Evolutionary conservation across 2,329 filamentous ascomycete species (phyloP).

Genomic region (Cytospora chrysosperma): DNA sequence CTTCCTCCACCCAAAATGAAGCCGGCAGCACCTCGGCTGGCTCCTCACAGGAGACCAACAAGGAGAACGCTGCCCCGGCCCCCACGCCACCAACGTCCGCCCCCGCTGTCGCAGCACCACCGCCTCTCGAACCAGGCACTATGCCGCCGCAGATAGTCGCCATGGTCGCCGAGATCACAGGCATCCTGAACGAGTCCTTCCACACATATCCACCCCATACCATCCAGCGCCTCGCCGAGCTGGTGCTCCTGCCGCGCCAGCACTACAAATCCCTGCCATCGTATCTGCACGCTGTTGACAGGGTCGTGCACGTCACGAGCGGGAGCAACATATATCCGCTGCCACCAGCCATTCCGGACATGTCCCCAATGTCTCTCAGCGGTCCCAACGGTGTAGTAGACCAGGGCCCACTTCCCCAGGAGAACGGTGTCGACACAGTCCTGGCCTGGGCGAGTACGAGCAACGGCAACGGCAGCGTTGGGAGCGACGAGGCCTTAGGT

Average conservation of each 20-base stretch:
- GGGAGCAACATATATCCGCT: conserved; percentile 79
- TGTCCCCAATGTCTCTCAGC: conserved; percentile 59
- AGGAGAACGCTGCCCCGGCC: conserved; percentile 63
- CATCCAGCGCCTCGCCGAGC: conserved; percentile 85
- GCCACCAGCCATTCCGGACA: conserved; percentile 62
- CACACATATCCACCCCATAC: conserved; percentile 80
- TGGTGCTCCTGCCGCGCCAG: conserved; percentile 70
- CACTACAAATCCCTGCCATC: conserved; percentile 81
- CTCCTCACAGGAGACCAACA: conserved; percentile 60
- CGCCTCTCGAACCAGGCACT: conserved; percentile 39
- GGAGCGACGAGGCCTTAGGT: conserved; percentile 84
- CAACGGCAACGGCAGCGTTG: conserved; percentile 42
- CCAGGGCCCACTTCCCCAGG: conserved; percentile 32
- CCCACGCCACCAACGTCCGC: conserved; percentile 29
- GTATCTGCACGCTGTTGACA: conserved; percentile 87
- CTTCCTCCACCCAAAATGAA: conserved; percentile 41
- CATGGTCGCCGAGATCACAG: conserved; percentile 60
- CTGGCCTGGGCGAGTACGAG: conserved; percentile 45
- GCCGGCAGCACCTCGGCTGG: conserved; percentile 27
- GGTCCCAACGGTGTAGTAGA: conserved; percentile 66
- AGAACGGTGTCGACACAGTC: conserved; percentile 39
- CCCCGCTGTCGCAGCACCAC: conserved; percentile 39
- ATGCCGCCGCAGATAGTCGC: conserved; percentile 64
- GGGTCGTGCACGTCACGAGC: conserved; percentile 87
- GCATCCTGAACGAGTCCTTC: conserved; percentile 67